Base-by-base conservation (phyloP, 2,329 filamentous ascomycete genomes). In the Stemphylium vesicarium region DNA sequence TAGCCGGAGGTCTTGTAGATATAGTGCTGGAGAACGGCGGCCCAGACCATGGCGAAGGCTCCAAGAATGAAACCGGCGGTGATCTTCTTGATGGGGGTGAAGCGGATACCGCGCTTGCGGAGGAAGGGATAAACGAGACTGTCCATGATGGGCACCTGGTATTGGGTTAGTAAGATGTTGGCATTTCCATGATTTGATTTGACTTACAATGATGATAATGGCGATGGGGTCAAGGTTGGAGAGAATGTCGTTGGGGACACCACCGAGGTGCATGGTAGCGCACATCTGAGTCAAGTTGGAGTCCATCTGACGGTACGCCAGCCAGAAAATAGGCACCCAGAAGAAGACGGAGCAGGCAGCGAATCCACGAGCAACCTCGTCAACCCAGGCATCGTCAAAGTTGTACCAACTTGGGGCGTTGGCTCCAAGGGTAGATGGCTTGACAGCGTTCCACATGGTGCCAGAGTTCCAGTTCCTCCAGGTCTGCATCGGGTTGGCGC, bases 381-480 rank as follows among this genome's bases (percentile, higher is more conserved):
- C 89, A n/a, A 92, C 89, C 88, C 88, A 93, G 57, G 85, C 84
- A 63, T 92, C 90, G 58, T 92, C 89, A 64, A 91, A 92, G 0
- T 85, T 90, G 86, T 91, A 91, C 89, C 89, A 92, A 0, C 60
- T 47, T 0, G 88, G 88, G 51, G 84, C 84, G 59, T 81, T 71
- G 0, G 74, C 73, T 5, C 82, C 77, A 5, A 90, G 78, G 35
- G 78, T 78, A 62, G 86, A 89, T 3, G 88, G 88, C 76, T 88
- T 89, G 52, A 84, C 83, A 1, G 76, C 67, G n/a, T 88, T 81
- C 85, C 88, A 91, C 75, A 88, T 81, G 11, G 78, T 80, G 13
- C 79, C 79, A 42, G 82, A 78, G 51, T 83, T 79, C 68, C 85
- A 78, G 59, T 83, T 80, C 65, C 76, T 82, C 70, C 79, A 85